phyloP scores from a whole-genome alignment of 805 yeast genomes.

The Wickerhamomyces tratensis region DNA sequence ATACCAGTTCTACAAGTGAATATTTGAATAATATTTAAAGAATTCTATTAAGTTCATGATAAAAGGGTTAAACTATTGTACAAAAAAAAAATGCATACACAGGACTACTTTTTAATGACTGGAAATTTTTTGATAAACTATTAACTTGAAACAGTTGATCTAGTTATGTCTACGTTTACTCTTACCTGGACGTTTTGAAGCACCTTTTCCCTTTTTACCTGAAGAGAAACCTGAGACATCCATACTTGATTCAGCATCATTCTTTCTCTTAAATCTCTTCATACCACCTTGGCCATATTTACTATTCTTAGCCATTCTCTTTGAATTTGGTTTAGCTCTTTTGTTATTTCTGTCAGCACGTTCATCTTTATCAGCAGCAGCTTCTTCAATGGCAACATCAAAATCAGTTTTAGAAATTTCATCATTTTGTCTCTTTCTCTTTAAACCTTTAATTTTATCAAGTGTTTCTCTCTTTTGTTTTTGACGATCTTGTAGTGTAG shows the following conservation, averaged over 20 bases:
- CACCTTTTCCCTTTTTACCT: conserved; percentile 38
- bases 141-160: neutral
- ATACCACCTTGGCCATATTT: conserved; percentile 75
- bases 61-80: no score
- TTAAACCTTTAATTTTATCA: conserved; percentile 83
- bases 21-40: no score
- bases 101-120: no score
- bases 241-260: conserved; percentile 62
- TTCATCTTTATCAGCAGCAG: conserved; percentile 35
- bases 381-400: conserved; percentile 87
- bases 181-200: conserved; percentile 41
- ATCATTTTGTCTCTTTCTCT: conserved; percentile 74
- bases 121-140: no score
- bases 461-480: conserved; percentile 85
- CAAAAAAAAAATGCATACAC: no score
- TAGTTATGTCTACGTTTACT: conserved; percentile 29
- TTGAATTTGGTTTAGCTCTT: conserved; percentile 49
- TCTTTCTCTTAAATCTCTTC: conserved; percentile 64
- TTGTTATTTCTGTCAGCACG: conserved; percentile 27
- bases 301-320: conserved; percentile 61
- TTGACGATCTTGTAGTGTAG: conserved; percentile 87
- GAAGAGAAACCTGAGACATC: conserved; percentile 52
- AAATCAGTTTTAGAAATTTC: conserved; percentile 71
- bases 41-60: no score
- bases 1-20: no score